A percentile compares a stretch with the other conserved stretches of the same genome.
Evolutionary conservation across 2,329 filamentous ascomycete genomes (phyloP).

Genomic region (Metarhizium brunneum): DNA sequence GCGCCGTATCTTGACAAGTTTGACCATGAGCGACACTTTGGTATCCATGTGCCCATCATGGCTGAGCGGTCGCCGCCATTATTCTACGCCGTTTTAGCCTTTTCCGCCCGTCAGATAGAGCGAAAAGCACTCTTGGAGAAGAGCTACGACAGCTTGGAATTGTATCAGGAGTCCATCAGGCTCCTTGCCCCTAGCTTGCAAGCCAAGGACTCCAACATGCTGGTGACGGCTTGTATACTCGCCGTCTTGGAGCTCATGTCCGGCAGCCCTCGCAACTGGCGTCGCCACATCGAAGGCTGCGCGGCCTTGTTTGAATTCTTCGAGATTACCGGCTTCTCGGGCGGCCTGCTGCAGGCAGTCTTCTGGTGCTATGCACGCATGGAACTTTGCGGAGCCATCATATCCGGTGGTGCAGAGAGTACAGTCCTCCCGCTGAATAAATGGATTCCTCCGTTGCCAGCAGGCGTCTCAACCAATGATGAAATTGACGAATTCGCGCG

Average conservation of each 20-base stretch:
- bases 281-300: conserved; percentile 46
- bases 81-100: conserved; percentile 40
- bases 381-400: conserved; percentile 45
- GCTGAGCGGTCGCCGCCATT: conserved; percentile 35
- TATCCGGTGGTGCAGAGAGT: conserved; percentile 37
- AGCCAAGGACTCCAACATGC: conserved; percentile 31
- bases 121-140: conserved; percentile 36
- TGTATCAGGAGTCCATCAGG: conserved; percentile 44
- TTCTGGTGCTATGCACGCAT: conserved; percentile 52
- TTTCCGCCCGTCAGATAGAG: conserved; percentile 44
- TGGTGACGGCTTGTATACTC: conserved; percentile 37
- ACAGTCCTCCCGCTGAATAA: conserved; percentile 38
- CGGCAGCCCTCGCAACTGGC: conserved; percentile 39
- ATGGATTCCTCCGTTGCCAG: conserved; percentile 30
- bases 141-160: conserved; percentile 38
- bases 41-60: conserved; percentile 38
- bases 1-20: conserved; percentile 45
- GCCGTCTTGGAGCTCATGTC: conserved; percentile 40
- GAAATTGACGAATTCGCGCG: conserved; percentile 17
- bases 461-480: conserved; percentile 6
- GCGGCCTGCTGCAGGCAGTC: conserved; percentile 38
- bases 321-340: conserved; percentile 36
- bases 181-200: conserved; percentile 31
- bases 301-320: conserved; percentile 42
- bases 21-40: conserved; percentile 41